Base-by-base conservation (phyloP, 2,329 filamentous ascomycete genomes). In the Verticillium alfalfae region DNA sequence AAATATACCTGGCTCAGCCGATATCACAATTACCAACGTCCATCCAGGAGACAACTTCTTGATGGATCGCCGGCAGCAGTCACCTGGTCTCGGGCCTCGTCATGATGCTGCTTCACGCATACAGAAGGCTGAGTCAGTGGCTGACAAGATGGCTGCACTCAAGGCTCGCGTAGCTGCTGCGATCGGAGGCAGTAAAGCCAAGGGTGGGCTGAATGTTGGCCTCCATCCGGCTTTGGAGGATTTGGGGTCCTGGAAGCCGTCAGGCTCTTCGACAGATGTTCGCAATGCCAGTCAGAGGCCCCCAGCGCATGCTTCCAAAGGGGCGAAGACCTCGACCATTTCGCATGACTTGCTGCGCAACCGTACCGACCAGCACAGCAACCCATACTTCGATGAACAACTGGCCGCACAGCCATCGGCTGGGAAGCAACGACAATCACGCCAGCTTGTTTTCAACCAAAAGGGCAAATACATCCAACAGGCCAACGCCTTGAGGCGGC, bases 381-480 rank as follows among this genome's bases (percentile, higher is more conserved):
- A 97, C 67, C 93, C 93, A 0, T 97, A 97, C 73, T 93, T 90
- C 66, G 92, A 96, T 69, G 82, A 89, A 8, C 88, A 79, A 66
- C 75, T 88, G 13, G 83, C 84, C n/a, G 78, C 82, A 5, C 86
- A 89, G 81, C 82, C 66, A 78, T 79, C 60, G 70, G 65, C 80
- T 74, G 70, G 72, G 37, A 91, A 89, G 68, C 80, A 84, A 41
- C 84, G 93, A 58, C 83, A 90, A 65, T 85, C 92, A 12, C 88
- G 91, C 63, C 88, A 91, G 66, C 82, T 99, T 18, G 79, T 92
- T 13, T 98, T 99, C 80, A 97, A 97, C 69, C 88, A 93, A 68
- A 96, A 96, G 74, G 95, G 95, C 60, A 98, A 98, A 82, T 98
- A 97, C 71, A 97, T 98, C 63, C 89, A 93, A 66, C 94, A 98